Percentiles rank a stretch among this genome's conserved stretches.
These are phyloP conservation scores for Gaeumannomyces sp. DNA, from an alignment of 2,329 filamentous ascomycete genomes.

Conservation along the genomic window DNA sequence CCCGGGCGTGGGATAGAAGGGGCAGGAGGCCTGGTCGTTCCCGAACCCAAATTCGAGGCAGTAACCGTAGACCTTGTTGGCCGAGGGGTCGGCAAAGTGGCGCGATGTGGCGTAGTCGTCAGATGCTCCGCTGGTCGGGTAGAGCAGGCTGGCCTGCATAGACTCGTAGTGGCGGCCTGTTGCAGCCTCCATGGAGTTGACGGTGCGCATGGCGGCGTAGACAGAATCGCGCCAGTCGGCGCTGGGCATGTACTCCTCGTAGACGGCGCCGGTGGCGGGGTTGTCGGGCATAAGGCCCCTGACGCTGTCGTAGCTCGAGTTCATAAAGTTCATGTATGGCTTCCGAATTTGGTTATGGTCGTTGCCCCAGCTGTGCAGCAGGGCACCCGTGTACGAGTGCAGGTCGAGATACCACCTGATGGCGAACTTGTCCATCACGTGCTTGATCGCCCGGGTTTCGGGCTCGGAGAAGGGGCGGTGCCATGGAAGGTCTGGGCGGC, in stretches of 20 bases:
- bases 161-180: constrained; percentile 31
- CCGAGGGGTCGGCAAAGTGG: constrained; percentile 31
- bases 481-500: constrained; percentile 41
- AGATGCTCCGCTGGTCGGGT: constrained; percentile 38
- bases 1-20: constrained; percentile 39
- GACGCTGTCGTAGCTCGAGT: constrained; percentile 38
- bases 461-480: constrained; percentile 46
- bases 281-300: constrained; percentile 10
- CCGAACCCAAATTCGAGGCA: constrained; percentile 42
- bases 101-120: constrained; percentile 41
- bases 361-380: constrained; percentile 53
- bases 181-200: constrained; percentile 20
- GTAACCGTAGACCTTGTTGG: constrained; percentile 34
- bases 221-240: constrained; percentile 30
- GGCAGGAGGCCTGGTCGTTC: constrained; percentile 26
- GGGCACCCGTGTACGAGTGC: constrained; percentile 45
- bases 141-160: constrained; percentile 34
- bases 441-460: constrained; percentile 49
- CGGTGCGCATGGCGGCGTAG: constrained; percentile 5
- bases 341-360: constrained; percentile 43
- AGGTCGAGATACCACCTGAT: constrained; percentile 54
- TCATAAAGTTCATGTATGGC: constrained; percentile 44
- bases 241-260: constrained; percentile 39
- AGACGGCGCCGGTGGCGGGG: constrained; percentile 30
- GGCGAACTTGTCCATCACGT: constrained; percentile 42